Percentiles rank a stretch among this genome's conserved stretches.
Evolutionary conservation across 768 basidiomycete species (phyloP).

Genomic region (Leccinum sublutescens): DNA sequence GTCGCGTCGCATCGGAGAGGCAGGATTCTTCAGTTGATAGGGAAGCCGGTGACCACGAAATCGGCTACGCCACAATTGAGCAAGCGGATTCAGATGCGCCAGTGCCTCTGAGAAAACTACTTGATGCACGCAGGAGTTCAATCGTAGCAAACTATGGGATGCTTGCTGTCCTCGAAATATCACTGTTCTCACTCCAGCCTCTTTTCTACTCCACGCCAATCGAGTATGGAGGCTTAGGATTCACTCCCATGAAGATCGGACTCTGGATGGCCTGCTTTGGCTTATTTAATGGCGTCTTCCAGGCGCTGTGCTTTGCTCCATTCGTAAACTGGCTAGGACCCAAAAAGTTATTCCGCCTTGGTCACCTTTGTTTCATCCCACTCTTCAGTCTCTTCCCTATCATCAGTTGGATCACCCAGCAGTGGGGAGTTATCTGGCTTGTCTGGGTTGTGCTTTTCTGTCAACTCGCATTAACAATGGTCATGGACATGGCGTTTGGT

Average conservation of each 20-base stretch:
- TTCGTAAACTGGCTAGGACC: constrained; percentile 32
- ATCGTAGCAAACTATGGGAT: constrained; percentile 39
- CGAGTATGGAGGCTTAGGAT: constrained; percentile 36
- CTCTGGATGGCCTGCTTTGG: constrained; percentile 36
- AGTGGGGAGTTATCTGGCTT: constrained; percentile 20
- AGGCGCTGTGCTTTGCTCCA: constrained; percentile 34
- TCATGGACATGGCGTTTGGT: constrained; percentile 35
- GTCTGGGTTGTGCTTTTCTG: constrained; percentile 29
- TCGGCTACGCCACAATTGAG: constrained; percentile 15
- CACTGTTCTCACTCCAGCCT: constrained; percentile 35
- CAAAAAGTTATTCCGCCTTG: constrained; percentile 30
- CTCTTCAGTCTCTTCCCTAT: constrained; percentile 34
- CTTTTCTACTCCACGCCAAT: constrained; percentile 41
- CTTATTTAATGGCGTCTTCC: constrained; percentile 30
- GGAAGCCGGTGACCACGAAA: constrained; percentile 12
- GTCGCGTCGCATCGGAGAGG: constrained; percentile 13
- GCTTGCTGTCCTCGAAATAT: constrained; percentile 37
- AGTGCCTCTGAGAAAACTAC: constrained; percentile 28
- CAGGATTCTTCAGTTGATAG: constrained; percentile 3
- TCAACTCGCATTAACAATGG: constrained; percentile 21
- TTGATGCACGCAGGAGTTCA: constrained; percentile 28
- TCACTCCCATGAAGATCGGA: constrained; percentile 38
- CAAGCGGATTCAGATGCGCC: constrained; percentile 17
- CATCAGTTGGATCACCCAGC: constrained; percentile 25
- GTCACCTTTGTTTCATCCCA: constrained; percentile 28